A percentile compares a stretch with the other conserved stretches of the same genome.
phyloP scores from a whole-genome alignment of 345 rosid genomes.

The Crucihimalaya himalaica region DNA sequence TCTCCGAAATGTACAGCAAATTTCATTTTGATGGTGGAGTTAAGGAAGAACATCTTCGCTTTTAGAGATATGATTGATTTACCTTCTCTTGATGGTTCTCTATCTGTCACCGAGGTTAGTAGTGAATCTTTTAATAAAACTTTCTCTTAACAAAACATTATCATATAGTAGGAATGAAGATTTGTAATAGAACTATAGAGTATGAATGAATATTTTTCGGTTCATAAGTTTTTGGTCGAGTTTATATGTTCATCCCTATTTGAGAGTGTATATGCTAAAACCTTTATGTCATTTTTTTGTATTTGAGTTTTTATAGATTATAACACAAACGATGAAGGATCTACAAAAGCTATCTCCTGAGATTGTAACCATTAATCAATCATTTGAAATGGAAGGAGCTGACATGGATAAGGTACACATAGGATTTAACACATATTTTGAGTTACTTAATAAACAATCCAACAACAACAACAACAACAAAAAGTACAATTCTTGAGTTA shows the following conservation, averaged over 20 bases:
- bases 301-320: constrained; percentile 45
- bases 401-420: constrained; percentile 47
- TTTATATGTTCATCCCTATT: too few relatives aligned
- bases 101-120: constrained; percentile 54
- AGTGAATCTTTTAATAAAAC: not conserved
- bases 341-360: constrained; percentile 66
- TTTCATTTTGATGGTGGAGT: constrained; percentile 58
- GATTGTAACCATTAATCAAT: constrained; percentile 45
- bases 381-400: constrained; percentile 52
- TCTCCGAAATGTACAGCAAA: constrained; percentile 43
- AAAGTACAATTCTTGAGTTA: not conserved
- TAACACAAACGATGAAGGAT: constrained; percentile 63
- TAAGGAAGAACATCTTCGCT: constrained; percentile 58
- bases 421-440: not conserved
- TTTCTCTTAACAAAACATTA: not conserved
- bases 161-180: not conserved
- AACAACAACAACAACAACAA: not conserved
- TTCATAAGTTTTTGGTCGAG: too few relatives aligned
- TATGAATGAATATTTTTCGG: too few relatives aligned
- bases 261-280: not conserved
- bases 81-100: constrained; percentile 56
- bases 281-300: not conserved
- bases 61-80: constrained; percentile 77
- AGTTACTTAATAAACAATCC: not conserved
- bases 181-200: too few relatives aligned